Evolutionary conservation across 352 stramenopile species (phyloP).

Genomic region (Globisporangium echinulatum): DNA sequence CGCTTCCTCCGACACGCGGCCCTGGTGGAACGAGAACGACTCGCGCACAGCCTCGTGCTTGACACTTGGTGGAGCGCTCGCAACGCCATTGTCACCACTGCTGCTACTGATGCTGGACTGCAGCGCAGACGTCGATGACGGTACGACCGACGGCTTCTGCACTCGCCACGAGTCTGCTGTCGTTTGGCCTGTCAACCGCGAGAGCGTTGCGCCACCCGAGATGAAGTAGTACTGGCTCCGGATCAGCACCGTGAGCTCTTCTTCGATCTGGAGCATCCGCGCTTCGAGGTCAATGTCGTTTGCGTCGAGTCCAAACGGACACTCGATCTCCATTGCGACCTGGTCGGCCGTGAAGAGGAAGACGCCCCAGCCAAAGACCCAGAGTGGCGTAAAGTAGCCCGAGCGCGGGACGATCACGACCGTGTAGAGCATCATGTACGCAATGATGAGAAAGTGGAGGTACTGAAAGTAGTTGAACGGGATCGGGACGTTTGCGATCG

Average conservation of each 20-base stretch:
- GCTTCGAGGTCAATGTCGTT: conserved; percentile 82
- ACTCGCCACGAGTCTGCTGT: conserved; percentile 1
- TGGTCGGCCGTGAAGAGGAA: conserved; percentile 82
- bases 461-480: conserved; percentile 87
- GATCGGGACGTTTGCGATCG: conserved; percentile 81
- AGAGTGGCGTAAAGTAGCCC: conserved; percentile 64
- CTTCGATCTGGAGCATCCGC: conserved; percentile 66
- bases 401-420: conserved; percentile 79
- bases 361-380: conserved; percentile 74
- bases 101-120: neutral
- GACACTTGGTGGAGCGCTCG: neutral
- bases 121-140: neutral
- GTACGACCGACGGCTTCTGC: neutral
- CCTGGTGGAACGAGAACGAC: conserved; percentile 67
- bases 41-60: conserved; percentile 17
- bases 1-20: conserved; percentile 42
- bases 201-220: conserved; percentile 33
- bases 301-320: conserved; percentile 66
- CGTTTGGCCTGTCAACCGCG: conserved; percentile 8
- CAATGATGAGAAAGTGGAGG: conserved; percentile 55
- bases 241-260: conserved; percentile 75
- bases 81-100: neutral
- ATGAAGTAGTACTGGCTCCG: conserved; percentile 81
- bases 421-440: conserved; percentile 79
- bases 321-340: conserved; percentile 81